Conservation (phyloP, 805 yeast genomes). For the Wickerhamiella hasegawae region DNA sequence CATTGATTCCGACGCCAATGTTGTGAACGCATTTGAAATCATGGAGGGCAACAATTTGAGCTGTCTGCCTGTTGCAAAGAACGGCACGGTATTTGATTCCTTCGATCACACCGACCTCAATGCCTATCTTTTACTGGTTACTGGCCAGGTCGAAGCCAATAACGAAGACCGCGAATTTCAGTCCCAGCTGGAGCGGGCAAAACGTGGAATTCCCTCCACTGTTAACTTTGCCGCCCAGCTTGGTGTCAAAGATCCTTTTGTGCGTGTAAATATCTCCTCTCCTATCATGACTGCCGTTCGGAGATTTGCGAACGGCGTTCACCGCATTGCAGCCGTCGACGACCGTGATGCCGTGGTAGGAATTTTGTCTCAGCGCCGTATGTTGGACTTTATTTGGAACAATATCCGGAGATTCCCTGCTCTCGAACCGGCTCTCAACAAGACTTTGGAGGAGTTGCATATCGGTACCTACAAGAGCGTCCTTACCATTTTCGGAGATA, state of each 20-base stretch:
- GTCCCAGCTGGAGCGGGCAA: slow-evolving; percentile 42
- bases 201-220: slow-evolving; percentile 78
- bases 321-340: slow-evolving; percentile 70
- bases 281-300: slow-evolving; percentile 63
- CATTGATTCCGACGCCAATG: slow-evolving; percentile 50
- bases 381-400: slow-evolving; percentile 77
- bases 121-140: slow-evolving; percentile 66
- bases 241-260: slow-evolving; percentile 78
- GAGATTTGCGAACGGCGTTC: slow-evolving; percentile 87
- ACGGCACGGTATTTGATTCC: slow-evolving; percentile 28
- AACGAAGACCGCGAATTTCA: slow-evolving; percentile 23
- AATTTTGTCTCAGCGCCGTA: slow-evolving; percentile 77
- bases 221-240: slow-evolving; percentile 75
- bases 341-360: slow-evolving; percentile 49
- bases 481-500: slow-evolving; percentile 74
- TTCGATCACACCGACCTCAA: slow-evolving; percentile 88
- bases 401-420: slow-evolving; percentile 75
- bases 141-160: slow-evolving; percentile 42
- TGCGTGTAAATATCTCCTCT: slow-evolving; percentile 47
- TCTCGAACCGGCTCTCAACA: slow-evolving; percentile 52
- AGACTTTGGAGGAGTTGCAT: slow-evolving; percentile 49
- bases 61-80: slow-evolving; percentile 52
- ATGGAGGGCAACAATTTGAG: slow-evolving; percentile 60
- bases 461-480: slow-evolving; percentile 59
- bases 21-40: slow-evolving; percentile 78